Percentiles rank a stretch among this genome's conserved stretches.
Conservation (phyloP, 805 yeast genomes). For the Wickerhamomyces chaumierensis region DNA sequence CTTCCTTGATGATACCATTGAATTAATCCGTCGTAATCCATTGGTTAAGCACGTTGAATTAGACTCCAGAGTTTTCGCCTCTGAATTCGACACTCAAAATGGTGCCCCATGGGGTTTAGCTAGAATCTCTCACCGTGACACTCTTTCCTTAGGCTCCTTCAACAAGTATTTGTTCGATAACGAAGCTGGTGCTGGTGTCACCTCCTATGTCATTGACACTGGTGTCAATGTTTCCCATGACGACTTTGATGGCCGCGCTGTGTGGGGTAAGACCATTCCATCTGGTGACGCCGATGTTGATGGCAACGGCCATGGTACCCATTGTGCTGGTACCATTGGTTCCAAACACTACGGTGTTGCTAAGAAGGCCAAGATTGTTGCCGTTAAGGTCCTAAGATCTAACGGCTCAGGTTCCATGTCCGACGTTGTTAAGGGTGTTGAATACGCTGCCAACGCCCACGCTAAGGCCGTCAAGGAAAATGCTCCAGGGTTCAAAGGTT, state of each 20-base stretch:
- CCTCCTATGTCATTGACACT: slow-evolving; percentile 82
- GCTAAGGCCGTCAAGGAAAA: slow-evolving; percentile 36
- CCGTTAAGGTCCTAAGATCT: slow-evolving; percentile 73
- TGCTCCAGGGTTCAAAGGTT: slow-evolving; percentile 66
- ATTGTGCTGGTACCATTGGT: slow-evolving; percentile 93
- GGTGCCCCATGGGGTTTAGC: slow-evolving; percentile 95
- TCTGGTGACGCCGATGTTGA: slow-evolving; percentile 58
- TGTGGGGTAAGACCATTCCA: slow-evolving; percentile 80
- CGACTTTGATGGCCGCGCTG: slow-evolving; percentile 77
- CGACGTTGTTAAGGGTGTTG: slow-evolving; percentile 77
- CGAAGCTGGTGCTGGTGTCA: slow-evolving; percentile 74
- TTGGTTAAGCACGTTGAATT: slow-evolving; percentile 59
- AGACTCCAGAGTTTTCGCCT: slow-evolving; percentile 61
- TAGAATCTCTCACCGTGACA: slow-evolving; percentile 74
- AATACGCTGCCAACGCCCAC: slow-evolving; percentile 70
- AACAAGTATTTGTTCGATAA: slow-evolving; percentile 64
- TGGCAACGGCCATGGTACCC: slow-evolving; percentile 93
- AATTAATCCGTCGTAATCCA: slow-evolving; percentile 59
- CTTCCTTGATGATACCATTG: slow-evolving; percentile 66
- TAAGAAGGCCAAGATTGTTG: slow-evolving; percentile 66
- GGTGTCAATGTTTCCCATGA: slow-evolving; percentile 70
- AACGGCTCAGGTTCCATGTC: slow-evolving; percentile 80
- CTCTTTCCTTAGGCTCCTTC: slow-evolving; percentile 55
- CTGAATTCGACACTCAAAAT: slow-evolving; percentile 54
- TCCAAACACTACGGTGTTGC: slow-evolving; percentile 76